Evolutionary conservation across 352 stramenopile species (phyloP).

Genomic region (Phytophthora pistaciae): DNA sequence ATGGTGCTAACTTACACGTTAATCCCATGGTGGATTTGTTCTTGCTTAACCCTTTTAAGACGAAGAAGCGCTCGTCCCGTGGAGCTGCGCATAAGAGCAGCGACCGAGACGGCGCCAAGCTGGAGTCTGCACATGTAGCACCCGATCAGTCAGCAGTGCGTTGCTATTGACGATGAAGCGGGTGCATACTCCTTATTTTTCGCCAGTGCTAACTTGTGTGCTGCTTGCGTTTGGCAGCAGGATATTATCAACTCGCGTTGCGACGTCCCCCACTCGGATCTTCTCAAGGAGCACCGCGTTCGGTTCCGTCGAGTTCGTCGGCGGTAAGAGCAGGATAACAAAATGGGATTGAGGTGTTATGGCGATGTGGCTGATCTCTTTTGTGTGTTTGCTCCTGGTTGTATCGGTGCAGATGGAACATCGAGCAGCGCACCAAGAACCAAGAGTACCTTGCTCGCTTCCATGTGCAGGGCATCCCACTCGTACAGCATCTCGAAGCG

Average conservation of each 20-base stretch:
- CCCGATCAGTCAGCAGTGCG: slow-evolving; percentile 16
- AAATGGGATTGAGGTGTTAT: not conserved
- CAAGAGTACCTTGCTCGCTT: slow-evolving; percentile 65
- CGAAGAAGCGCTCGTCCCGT: slow-evolving; percentile 11
- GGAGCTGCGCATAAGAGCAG: slow-evolving; percentile 33
- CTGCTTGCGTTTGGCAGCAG: slow-evolving; percentile 33
- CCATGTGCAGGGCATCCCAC: slow-evolving; percentile 70
- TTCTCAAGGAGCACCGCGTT: slow-evolving; percentile 74
- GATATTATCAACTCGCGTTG: slow-evolving; percentile 76
- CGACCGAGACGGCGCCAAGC: slow-evolving; percentile 20
- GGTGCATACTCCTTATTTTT: not conserved
- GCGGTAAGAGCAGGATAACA: slow-evolving; percentile 36
- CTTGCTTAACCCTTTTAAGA: slow-evolving; percentile 17
- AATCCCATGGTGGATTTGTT: not conserved
- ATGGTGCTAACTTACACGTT: slow-evolving; percentile 9
- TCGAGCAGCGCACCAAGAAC: slow-evolving; percentile 57
- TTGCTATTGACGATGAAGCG: not conserved
- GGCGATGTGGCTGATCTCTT: slow-evolving; percentile 3
- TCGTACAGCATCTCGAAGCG: slow-evolving; percentile 68
- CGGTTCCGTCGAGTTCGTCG: slow-evolving; percentile 65
- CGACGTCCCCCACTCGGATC: slow-evolving; percentile 61
- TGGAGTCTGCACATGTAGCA: slow-evolving; percentile 2
- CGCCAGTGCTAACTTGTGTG: not conserved
- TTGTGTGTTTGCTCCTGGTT: slow-evolving; percentile 11
- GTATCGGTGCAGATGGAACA: slow-evolving; percentile 51